Conservation (phyloP, 768 basidiomycete genomes). For the Boletus pseudopeckii region DNA sequence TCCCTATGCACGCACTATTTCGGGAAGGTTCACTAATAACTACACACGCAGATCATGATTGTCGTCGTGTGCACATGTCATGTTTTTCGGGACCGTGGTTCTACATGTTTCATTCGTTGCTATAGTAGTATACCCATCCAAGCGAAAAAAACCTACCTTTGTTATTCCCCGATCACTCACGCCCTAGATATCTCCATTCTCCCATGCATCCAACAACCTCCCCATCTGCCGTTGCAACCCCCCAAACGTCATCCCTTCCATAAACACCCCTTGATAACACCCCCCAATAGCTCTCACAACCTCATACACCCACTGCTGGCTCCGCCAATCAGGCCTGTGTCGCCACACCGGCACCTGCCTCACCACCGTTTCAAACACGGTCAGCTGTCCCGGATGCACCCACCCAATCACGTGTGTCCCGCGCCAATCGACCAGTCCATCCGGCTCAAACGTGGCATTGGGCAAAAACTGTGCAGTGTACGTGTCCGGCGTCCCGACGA, state of each 20-base stretch:
- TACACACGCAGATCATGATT: slow-evolving; percentile 13
- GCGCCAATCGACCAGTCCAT: slow-evolving; percentile 20
- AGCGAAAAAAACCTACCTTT: not conserved
- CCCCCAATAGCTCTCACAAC: slow-evolving; percentile 8
- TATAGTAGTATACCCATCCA: slow-evolving; percentile 6
- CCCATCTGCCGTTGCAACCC: slow-evolving; percentile 25
- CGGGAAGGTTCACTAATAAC: not conserved
- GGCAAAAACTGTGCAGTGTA: slow-evolving; percentile 17
- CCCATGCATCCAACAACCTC: slow-evolving; percentile 29
- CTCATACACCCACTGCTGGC: slow-evolving; percentile 29
- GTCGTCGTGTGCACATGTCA: slow-evolving; percentile 1
- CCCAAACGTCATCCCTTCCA: slow-evolving; percentile 12
- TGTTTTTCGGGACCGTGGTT: not conserved
- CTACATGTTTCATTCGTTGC: slow-evolving; percentile 20
- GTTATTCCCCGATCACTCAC: not conserved
- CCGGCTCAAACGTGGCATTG: slow-evolving; percentile 5
- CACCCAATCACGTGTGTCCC: slow-evolving; percentile 25
- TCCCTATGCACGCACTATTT: not conserved
- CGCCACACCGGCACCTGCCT: slow-evolving; percentile 19
- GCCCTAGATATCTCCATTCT: slow-evolving; percentile 24
- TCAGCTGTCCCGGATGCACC: slow-evolving; percentile 11
- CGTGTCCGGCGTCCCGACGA: slow-evolving; percentile 25
- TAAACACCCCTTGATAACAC: slow-evolving; percentile 6
- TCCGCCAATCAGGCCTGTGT: slow-evolving; percentile 19
- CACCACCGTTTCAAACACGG: slow-evolving; percentile 14